Evolutionary conservation across 1,284 basidiomycete species (phyloP).

Genomic region (Rhodotorula sp.): DNA sequence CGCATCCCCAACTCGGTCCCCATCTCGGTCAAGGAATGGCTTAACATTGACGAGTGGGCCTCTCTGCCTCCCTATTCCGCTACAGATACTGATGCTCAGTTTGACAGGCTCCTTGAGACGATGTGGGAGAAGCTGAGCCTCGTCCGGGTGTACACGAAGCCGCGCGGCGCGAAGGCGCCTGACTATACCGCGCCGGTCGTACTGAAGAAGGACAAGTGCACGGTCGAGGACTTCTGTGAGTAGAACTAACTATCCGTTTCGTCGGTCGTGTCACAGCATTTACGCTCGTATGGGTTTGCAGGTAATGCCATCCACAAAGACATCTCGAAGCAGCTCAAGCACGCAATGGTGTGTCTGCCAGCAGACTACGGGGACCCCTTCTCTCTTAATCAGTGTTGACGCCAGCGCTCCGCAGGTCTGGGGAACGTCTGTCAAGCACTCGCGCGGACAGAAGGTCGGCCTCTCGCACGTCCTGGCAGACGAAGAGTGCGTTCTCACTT

Average conservation of each 20-base stretch:
- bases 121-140: conserved; percentile 90
- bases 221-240: conserved; percentile 89
- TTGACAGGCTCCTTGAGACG: conserved; percentile 31
- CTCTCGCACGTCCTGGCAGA: conserved; percentile 57
- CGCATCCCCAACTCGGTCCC: conserved; percentile 92
- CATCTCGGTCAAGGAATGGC: conserved; percentile 87
- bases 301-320: conserved; percentile 64
- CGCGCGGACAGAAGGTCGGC: conserved; percentile 94
- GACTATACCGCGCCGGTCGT: conserved; percentile 75
- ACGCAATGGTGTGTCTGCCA: conserved; percentile 55
- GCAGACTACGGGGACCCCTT: neutral
- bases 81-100: neutral
- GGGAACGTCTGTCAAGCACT: conserved; percentile 93
- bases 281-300: conserved; percentile 51
- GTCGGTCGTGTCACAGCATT: too few relatives aligned
- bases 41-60: conserved; percentile 82
- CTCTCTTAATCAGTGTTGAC: neutral
- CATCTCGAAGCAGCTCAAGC: conserved; percentile 89
- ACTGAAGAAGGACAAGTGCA: conserved; percentile 59
- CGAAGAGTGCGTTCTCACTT: conserved; percentile 18
- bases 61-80: neutral
- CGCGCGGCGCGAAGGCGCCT: conserved; percentile 74
- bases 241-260: too few relatives aligned
- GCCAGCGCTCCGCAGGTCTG: conserved; percentile 59
- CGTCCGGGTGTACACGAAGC: conserved; percentile 86